Percentiles rank a stretch among this genome's conserved stretches.
These are phyloP conservation scores for Rhizophagus sp. DNA, from an alignment of 192 early-diverging fungal species.

Conservation along the genomic window DNA sequence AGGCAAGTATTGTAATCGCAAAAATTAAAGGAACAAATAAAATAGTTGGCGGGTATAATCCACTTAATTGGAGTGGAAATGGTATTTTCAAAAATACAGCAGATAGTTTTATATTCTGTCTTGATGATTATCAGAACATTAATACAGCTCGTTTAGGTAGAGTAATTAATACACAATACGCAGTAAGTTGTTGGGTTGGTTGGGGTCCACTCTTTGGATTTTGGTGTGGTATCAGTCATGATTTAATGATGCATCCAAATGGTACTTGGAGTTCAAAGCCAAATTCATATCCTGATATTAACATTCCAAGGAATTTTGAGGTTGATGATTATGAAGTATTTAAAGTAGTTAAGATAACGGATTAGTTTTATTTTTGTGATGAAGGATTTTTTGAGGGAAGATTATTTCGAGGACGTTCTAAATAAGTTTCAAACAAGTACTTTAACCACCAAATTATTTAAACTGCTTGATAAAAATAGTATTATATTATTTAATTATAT, in stretches of 20 bases:
- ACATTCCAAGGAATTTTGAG: not conserved
- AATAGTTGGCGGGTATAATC: slow-evolving; percentile 1
- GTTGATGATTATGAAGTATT: not conserved
- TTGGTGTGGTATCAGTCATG: not conserved
- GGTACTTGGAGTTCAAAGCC: not conserved
- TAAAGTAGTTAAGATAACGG: not conserved
- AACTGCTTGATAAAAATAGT: too few relatives aligned
- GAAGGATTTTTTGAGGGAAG: too few relatives aligned
- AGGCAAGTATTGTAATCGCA: not conserved
- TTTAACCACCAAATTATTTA: too few relatives aligned
- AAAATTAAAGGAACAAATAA: not conserved
- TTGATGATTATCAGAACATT: not conserved
- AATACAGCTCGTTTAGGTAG: not conserved
- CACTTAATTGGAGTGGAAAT: not conserved
- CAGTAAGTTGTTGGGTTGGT: not conserved
- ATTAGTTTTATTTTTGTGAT: too few relatives aligned
- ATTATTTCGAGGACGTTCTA: too few relatives aligned
- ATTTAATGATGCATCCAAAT: not conserved
- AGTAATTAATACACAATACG: not conserved
- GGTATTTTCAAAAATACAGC: not conserved
- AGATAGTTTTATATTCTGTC: slow-evolving; percentile 5
- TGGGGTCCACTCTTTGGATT: not conserved
- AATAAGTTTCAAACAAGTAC: too few relatives aligned
- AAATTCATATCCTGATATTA: not conserved
- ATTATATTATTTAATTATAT: too few relatives aligned